Conservation (phyloP, 2,329 filamentous ascomycete species). For the Teratosphaeria nubilosa region DNA sequence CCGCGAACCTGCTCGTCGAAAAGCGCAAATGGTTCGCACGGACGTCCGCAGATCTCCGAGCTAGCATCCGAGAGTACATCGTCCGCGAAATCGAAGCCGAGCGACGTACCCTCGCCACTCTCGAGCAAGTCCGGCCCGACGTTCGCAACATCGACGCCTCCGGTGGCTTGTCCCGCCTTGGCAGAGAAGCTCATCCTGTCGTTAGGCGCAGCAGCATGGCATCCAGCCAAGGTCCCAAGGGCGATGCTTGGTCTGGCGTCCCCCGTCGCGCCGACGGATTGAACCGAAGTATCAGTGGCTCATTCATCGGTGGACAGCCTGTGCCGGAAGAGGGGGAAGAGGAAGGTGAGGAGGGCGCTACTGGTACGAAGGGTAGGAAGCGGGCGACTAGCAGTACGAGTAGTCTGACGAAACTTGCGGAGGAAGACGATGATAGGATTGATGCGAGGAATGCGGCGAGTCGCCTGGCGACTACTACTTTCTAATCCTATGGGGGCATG, state of each 20-base stretch:
- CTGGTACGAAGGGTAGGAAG: constrained; percentile 38
- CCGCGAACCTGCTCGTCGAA: constrained; percentile 77
- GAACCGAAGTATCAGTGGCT: constrained; percentile 65
- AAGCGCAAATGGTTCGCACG: constrained; percentile 83
- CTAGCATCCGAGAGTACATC: constrained; percentile 82
- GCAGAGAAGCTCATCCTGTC: constrained; percentile 72
- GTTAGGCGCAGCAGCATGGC: constrained; percentile 69
- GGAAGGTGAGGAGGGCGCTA: constrained; percentile 37
- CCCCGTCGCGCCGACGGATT: constrained; percentile 71
- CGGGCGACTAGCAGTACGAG: constrained; percentile 39
- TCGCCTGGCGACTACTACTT: constrained; percentile 86
- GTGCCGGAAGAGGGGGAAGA: constrained; percentile 45
- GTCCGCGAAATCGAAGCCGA: constrained; percentile 93
- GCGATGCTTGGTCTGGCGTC: constrained; percentile 96
- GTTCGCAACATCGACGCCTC: constrained; percentile 86
- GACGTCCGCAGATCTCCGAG: constrained; percentile 72
- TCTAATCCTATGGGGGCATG: constrained; percentile 38
- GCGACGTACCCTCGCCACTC: constrained; percentile 75
- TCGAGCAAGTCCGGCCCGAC: constrained; percentile 90
- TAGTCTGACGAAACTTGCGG: constrained; percentile 45
- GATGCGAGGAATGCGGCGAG: constrained; percentile 94
- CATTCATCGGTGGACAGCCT: constrained; percentile 41
- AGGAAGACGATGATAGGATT: constrained; percentile 86
- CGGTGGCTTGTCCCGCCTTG: constrained; percentile 79
- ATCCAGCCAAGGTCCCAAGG: constrained; percentile 87